These are phyloP conservation scores for Dimargaris cristalligena DNA, from an alignment of 192 early-diverging fungal genomes.

Conservation along the genomic window DNA sequence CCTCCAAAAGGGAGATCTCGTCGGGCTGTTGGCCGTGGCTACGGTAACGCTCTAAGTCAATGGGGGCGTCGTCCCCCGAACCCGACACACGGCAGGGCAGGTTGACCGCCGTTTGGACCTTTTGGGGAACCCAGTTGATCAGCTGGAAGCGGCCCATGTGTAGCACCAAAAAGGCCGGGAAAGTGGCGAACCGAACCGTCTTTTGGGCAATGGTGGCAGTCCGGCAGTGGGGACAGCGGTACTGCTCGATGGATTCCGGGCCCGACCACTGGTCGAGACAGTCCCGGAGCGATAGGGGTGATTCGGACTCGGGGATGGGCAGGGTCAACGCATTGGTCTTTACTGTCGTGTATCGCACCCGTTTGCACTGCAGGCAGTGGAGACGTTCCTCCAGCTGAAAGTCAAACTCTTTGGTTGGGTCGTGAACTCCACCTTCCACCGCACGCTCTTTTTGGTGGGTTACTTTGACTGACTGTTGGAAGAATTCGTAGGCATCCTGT, in stretches of 20 bases:
- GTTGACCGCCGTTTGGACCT: slow-evolving; percentile 36
- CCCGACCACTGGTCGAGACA: slow-evolving; percentile 44
- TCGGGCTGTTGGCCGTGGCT: slow-evolving; percentile 42
- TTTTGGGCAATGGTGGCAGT: slow-evolving; percentile 38
- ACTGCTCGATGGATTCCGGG: slow-evolving; percentile 36
- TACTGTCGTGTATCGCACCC: slow-evolving; percentile 57
- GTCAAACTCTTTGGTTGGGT: slow-evolving; percentile 66
- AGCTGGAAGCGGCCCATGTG: slow-evolving; percentile 55
- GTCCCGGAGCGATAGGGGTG: slow-evolving; percentile 40
- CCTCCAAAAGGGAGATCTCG: slow-evolving; percentile 69
- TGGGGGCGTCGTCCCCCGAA: neutral
- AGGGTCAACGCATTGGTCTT: slow-evolving; percentile 45
- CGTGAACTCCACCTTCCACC: slow-evolving; percentile 23
- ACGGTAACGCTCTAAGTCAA: slow-evolving; percentile 54
- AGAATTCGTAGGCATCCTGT: slow-evolving; percentile 95
- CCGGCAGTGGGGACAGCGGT: slow-evolving; percentile 43
- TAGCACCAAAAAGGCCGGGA: slow-evolving; percentile 54
- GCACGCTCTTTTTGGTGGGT: slow-evolving; percentile 64
- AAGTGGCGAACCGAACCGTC: slow-evolving; percentile 51
- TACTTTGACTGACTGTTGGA: slow-evolving; percentile 56
- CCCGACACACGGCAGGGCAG: neutral
- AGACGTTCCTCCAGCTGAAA: slow-evolving; percentile 68
- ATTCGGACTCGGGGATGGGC: slow-evolving; percentile 37
- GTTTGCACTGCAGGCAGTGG: slow-evolving; percentile 68
- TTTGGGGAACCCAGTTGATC: slow-evolving; percentile 67